Evolutionary conservation across 2,329 filamentous ascomycete species (phyloP).

Genomic region (Moelleriella libera): DNA sequence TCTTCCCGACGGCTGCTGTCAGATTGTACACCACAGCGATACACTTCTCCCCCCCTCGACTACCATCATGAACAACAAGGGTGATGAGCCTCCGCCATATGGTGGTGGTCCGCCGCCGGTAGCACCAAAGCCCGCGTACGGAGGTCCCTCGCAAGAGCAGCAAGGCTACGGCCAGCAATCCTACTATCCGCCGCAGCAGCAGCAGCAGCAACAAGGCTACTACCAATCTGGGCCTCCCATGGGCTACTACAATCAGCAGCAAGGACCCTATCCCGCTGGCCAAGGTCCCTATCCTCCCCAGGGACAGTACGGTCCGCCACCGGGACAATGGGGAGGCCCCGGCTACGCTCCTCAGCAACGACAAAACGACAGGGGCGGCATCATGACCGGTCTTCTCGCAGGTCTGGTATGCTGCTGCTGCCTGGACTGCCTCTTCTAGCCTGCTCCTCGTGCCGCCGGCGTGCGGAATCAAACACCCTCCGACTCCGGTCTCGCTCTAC

Average conservation of each 20-base stretch:
- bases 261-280: conserved; percentile 17
- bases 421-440: conserved; percentile 40
- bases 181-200: conserved; percentile 8
- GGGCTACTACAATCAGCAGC: conserved; percentile 28
- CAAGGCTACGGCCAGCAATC: conserved; percentile 10
- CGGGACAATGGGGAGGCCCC: conserved; percentile 22
- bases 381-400: conserved; percentile 32
- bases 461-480: background rate
- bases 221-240: conserved; percentile 27
- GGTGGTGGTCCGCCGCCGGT: conserved; percentile 16
- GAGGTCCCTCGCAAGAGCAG: conserved; percentile 11
- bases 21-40: too few relatives aligned
- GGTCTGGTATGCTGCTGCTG: conserved; percentile 44
- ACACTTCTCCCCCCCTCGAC: too few relatives aligned
- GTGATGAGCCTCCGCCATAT: conserved; percentile 36
- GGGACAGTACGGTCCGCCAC: conserved; percentile 16
- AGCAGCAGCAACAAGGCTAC: conserved; percentile 16
- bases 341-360: conserved; percentile 21
- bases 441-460: background rate
- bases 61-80: conserved; percentile 26
- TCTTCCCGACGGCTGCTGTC: too few relatives aligned
- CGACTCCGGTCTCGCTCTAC: too few relatives aligned
- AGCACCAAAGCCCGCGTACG: conserved; percentile 28
- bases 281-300: conserved; percentile 19
- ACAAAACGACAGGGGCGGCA: conserved; percentile 18